These are phyloP conservation scores for Dionaea muscipula DNA, from an alignment of 179 eudicot genomes.

Conservation along the genomic window DNA sequence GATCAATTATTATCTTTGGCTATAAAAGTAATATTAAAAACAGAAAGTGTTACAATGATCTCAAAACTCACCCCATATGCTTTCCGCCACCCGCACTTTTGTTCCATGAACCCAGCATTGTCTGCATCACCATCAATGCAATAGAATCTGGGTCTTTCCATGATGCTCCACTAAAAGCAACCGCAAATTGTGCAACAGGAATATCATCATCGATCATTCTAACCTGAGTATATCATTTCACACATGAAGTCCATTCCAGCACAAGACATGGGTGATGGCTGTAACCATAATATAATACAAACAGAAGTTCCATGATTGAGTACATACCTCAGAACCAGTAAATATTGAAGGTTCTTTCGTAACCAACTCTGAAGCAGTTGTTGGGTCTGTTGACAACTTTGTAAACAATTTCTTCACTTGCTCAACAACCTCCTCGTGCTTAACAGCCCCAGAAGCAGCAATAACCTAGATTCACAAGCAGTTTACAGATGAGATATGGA, in stretches of 20 bases:
- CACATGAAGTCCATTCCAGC: background rate
- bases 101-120: constrained; percentile 54
- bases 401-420: constrained; percentile 28
- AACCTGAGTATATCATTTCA: constrained; percentile 24
- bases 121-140: constrained; percentile 63
- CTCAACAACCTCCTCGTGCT: constrained; percentile 36
- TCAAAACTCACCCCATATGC: constrained; percentile 45
- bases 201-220: constrained; percentile 54
- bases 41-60: background rate
- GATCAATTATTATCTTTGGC: background rate
- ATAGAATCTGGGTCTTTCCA: constrained; percentile 64
- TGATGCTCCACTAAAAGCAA: constrained; percentile 86
- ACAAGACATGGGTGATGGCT: background rate
- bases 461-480: constrained; percentile 21
- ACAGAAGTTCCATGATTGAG: background rate
- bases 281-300: background rate
- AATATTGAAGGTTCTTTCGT: constrained; percentile 31
- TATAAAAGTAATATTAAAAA: background rate
- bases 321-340: constrained; percentile 43
- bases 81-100: constrained; percentile 54
- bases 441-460: constrained; percentile 38
- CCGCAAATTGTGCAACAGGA: constrained; percentile 63
- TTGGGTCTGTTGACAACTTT: constrained; percentile 32
- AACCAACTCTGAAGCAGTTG: constrained; percentile 33
- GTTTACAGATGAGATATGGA: constrained; percentile 1